Conservation (phyloP, 176 grass and related monocot genomes). For the Avena atlantica region DNA sequence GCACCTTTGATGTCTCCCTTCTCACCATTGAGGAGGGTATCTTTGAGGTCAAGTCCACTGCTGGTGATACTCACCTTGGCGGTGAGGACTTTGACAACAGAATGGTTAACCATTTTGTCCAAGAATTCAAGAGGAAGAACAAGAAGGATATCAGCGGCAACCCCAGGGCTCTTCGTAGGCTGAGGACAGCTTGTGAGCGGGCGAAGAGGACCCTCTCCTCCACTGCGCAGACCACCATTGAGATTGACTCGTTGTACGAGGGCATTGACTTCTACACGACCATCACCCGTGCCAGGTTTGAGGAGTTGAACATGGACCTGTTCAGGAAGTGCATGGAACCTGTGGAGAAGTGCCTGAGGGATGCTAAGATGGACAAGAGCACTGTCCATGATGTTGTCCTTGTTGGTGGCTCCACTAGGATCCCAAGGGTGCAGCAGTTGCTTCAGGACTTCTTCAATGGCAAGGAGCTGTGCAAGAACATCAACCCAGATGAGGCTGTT, state of each 20-base stretch:
- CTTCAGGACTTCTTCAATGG: constrained; percentile 65
- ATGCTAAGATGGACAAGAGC: constrained; percentile 76
- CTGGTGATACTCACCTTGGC: constrained; percentile 70
- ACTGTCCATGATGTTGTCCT: constrained; percentile 57
- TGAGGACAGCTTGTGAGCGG: constrained; percentile 63
- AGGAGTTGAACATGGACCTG: constrained; percentile 67
- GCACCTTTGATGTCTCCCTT: constrained; percentile 65
- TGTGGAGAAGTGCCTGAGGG: constrained; percentile 68
- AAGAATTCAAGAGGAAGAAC: constrained; percentile 68
- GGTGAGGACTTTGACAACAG: constrained; percentile 76
- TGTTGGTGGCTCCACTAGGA: constrained; percentile 66
- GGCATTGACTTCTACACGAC: constrained; percentile 70
- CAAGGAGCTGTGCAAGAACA: constrained; percentile 78
- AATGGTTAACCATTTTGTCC: constrained; percentile 70
- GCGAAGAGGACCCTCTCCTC: constrained; percentile 66
- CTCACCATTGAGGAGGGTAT: constrained; percentile 64
- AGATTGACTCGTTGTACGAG: constrained; percentile 53
- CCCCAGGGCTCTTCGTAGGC: constrained; percentile 52
- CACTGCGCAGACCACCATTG: constrained; percentile 59
- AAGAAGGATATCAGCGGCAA: constrained; percentile 72
- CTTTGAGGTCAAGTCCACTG: constrained; percentile 66
- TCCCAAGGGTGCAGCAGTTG: constrained; percentile 65
- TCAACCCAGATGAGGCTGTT: constrained; percentile 62
- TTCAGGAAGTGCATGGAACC: constrained; percentile 76
- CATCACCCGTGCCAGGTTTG: constrained; percentile 62